Evolutionary conservation across 2,329 filamentous ascomycete genomes (phyloP), one percentile per base, ranked within the genome.

Genomic region (Calonectria crousiana): DNA sequence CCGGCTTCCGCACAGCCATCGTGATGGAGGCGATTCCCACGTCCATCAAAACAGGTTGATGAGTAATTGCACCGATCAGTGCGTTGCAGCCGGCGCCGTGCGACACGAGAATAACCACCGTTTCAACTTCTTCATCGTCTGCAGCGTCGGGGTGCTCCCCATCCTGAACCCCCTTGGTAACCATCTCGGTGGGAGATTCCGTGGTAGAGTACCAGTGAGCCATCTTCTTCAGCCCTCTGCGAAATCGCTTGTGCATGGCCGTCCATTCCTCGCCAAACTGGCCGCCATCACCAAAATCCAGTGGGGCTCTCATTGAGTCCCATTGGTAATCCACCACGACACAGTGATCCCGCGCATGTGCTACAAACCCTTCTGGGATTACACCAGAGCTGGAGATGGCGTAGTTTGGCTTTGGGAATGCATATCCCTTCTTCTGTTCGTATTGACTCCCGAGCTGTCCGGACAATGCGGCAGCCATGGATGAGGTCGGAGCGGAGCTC

Each of bases 81-180:
- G 97, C 97, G 85, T 99, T 99, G 85, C 96, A 98, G 49, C 97
- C 97, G 18, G 97, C 97, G 30, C 96, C 96, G 82, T 99, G 97
- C 0, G 97, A 98, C 28, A 99, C 94, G 10, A 99, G 86, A 51
- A 99, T 89, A 20, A 99, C 87, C 1, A 98, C 93, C 1, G 95
- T 90, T 78, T 98, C 94, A 1, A 91, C 89, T 41, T 92, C 89
- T 28, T 92, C 91, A 18, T 94, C 91, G 0, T 91, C 89, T 74
- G 30, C 77, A 75, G 28, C 23, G 11, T 83, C 82, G 49, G 78
- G 79, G n/a, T 85, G 82, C 44, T 84, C 75, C 77, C 84, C 75
- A 44, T 83, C 82, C 32, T 78, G 75, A 20, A 74, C 56, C 32
- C 73, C 65, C 18, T 74, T 65, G 51, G 88, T 89, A 18, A 89